These are phyloP conservation scores for Botryotinia convoluta DNA, from an alignment of 2,329 filamentous ascomycete genomes.

Conservation along the genomic window DNA sequence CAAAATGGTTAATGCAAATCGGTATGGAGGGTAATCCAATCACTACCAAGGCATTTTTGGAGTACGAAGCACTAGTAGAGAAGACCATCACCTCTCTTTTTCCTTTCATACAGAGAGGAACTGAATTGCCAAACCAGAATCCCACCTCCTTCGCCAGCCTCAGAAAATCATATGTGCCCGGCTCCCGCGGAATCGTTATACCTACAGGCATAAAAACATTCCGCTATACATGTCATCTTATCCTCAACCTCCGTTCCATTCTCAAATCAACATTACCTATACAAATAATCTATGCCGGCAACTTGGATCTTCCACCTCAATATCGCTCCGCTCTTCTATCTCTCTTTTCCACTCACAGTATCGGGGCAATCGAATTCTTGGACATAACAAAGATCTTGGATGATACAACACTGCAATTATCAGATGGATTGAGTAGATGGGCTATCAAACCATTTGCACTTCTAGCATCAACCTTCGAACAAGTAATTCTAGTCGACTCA, in stretches of 20 bases:
- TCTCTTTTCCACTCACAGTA: background rate
- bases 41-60: background rate
- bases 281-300: background rate
- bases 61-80: background rate
- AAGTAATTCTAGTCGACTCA: background rate
- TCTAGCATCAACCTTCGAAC: background rate
- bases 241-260: background rate
- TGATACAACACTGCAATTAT: conserved; percentile 6
- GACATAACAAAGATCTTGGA: conserved; percentile 17
- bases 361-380: conserved; percentile 16
- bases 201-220: background rate
- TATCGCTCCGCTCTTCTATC: background rate
- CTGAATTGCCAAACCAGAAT: background rate
- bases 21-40: background rate
- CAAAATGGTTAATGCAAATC: conserved; percentile 2
- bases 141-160: background rate
- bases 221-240: conserved; percentile 9
- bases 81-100: background rate
- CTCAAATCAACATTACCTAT: conserved; percentile 7
- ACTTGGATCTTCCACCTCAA: background rate
- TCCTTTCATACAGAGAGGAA: background rate
- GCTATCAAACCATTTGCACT: conserved; percentile 39
- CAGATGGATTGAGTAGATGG: conserved; percentile 31
- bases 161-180: background rate
- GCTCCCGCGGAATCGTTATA: conserved; percentile 9